phyloP scores from a whole-genome alignment of 495 filamentous ascomycete genomes.

The Podospora didyma region DNA sequence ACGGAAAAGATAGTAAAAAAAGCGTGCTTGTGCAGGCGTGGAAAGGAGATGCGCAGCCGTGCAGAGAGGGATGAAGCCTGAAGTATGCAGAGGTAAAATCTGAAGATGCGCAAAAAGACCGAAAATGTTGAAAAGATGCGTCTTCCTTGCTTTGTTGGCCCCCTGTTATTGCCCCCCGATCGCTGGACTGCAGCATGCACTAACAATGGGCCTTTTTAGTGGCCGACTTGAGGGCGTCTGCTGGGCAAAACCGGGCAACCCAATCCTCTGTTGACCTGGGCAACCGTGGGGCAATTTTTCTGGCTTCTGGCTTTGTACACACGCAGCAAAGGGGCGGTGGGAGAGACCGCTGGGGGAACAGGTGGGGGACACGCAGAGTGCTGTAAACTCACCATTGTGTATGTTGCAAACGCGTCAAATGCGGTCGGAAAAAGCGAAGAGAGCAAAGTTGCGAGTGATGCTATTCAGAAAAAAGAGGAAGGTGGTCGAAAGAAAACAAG shows the following conservation, averaged over 20 bases:
- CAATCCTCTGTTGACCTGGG: conserved; percentile 20
- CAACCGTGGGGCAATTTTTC: conserved; percentile 20
- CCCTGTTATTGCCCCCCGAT: conserved; percentile 11
- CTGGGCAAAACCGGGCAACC: not conserved
- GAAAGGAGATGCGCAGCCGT: not conserved
- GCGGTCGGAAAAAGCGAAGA: not conserved
- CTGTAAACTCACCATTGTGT: conserved; percentile 21
- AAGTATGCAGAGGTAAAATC: not conserved
- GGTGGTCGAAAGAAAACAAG: conserved; percentile 2
- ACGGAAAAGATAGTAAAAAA: not conserved
- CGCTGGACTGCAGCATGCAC: conserved; percentile 13
- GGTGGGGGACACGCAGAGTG: conserved; percentile 1
- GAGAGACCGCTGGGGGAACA: not conserved
- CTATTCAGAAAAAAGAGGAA: conserved; percentile 16
- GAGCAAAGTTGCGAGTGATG: conserved; percentile 4
- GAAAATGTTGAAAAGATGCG: conserved; percentile 1
- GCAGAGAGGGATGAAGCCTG: not conserved
- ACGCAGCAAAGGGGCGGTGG: not conserved
- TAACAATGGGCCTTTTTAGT: conserved; percentile 20
- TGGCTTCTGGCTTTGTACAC: conserved; percentile 13
- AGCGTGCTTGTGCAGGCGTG: not conserved
- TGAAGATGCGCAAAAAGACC: not conserved
- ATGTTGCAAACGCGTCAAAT: not conserved
- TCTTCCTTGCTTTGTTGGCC: conserved; percentile 3
- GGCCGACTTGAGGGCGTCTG: conserved; percentile 6